Evolutionary conservation across 2,329 filamentous ascomycete genomes (phyloP).

Genomic region (Penicillium sp.): DNA sequence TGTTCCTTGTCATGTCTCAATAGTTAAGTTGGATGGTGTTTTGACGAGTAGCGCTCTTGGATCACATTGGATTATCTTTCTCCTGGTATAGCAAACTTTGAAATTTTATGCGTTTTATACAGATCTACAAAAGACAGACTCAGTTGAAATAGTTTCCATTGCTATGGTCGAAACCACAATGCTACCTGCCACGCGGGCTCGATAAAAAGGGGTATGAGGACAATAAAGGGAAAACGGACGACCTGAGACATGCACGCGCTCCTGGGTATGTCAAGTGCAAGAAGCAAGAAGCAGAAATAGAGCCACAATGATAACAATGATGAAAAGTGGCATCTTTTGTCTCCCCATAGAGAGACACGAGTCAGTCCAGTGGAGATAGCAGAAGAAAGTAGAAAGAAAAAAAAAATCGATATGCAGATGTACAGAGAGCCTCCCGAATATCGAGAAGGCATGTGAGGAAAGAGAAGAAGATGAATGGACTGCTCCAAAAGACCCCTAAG

Average conservation of each 20-base stretch:
- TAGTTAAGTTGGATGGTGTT: not conserved
- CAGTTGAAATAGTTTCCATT: slow-evolving; percentile 9
- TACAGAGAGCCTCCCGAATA: slow-evolving; percentile 12
- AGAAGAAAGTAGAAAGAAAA: slow-evolving; percentile 18
- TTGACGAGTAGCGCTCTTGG: not conserved
- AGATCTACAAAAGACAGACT: not conserved
- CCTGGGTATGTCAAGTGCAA: slow-evolving; percentile 20
- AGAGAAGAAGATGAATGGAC: slow-evolving; percentile 21
- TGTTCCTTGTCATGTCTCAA: not conserved
- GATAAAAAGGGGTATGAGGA: slow-evolving; percentile 12
- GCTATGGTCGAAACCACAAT: slow-evolving; percentile 11
- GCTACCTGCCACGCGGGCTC: slow-evolving; percentile 4
- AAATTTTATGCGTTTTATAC: too few species aligned
- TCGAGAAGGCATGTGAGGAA: slow-evolving; percentile 6
- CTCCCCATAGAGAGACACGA: slow-evolving; percentile 1
- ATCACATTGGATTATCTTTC: not conserved
- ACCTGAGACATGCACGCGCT: slow-evolving; percentile 23
- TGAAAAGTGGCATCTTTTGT: not conserved
- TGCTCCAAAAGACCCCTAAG: slow-evolving; percentile 29
- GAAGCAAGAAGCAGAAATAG: slow-evolving; percentile 10
- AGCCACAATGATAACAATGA: slow-evolving; percentile 8
- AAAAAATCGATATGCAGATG: slow-evolving; percentile 13
- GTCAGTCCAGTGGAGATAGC: slow-evolving; percentile 15
- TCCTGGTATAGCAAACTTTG: too few species aligned
- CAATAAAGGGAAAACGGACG: slow-evolving; percentile 11